phyloP scores from a whole-genome alignment of 345 rosid genomes.

The Camelina neglecta region DNA sequence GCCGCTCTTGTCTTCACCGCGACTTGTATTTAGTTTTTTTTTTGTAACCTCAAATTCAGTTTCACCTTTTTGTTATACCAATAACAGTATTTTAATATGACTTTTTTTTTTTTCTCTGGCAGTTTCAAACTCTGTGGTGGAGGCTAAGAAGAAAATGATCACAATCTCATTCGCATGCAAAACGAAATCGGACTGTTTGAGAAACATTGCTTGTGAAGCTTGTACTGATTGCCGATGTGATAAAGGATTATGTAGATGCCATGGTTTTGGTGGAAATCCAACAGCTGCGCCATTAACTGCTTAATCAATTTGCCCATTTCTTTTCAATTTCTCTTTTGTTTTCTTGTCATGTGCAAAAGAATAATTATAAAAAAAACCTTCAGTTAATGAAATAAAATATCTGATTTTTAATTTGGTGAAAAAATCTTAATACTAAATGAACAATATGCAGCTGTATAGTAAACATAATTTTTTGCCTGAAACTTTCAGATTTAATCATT shows the following conservation, averaged over 20 bases:
- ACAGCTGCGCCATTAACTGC: not conserved
- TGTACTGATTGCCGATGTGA: slow-evolving; percentile 34
- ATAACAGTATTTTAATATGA: not conserved
- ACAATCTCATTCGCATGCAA: slow-evolving; percentile 20
- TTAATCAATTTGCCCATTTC: not conserved
- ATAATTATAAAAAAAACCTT: not conserved
- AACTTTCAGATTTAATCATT: not conserved
- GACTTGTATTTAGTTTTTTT: not conserved
- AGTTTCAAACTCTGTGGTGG: slow-evolving; percentile 21
- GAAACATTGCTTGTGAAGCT: slow-evolving; percentile 22
- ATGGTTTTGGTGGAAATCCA: slow-evolving; percentile 14
- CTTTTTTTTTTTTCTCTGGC: not conserved
- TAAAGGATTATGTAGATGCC: slow-evolving; percentile 23
- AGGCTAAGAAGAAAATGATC: not conserved
- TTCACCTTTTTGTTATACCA: not conserved
- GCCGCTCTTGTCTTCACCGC: slow-evolving; percentile 11
- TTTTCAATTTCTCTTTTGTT: not conserved
- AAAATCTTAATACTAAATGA: not conserved
- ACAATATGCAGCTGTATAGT: not conserved
- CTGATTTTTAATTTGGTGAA: not conserved
- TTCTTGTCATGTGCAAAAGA: not conserved
- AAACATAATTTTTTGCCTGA: not conserved
- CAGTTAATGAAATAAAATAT: not conserved
- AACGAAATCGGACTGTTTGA: slow-evolving; percentile 7
- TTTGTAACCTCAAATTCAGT: not conserved